A percentile compares a stretch with the other conserved stretches of the same genome.
Evolutionary conservation across 192 early-diverging fungal species (phyloP).

Genomic region (Coemansia sp.): DNA sequence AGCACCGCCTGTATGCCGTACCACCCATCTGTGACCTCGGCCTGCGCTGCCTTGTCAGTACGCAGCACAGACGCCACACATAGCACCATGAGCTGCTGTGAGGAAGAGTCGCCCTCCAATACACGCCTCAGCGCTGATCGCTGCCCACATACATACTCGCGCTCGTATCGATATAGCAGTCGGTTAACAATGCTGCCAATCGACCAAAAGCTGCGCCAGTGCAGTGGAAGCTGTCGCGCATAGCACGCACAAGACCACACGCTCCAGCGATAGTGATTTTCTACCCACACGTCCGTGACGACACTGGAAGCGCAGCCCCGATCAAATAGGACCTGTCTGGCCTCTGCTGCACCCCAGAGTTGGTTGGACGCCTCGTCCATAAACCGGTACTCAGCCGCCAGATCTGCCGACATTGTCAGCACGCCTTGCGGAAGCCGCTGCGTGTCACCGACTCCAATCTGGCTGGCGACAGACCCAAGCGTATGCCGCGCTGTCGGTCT

Average conservation of each 20-base stretch:
- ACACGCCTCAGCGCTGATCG: slow-evolving; percentile 38
- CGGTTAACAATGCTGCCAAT: slow-evolving; percentile 19
- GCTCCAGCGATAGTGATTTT: slow-evolving; percentile 50
- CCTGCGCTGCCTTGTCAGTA: not conserved
- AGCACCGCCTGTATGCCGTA: slow-evolving; percentile 27
- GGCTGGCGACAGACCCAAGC: slow-evolving; percentile 10
- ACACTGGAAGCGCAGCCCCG: slow-evolving; percentile 26
- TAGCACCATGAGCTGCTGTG: slow-evolving; percentile 48
- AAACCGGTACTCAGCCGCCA: slow-evolving; percentile 20
- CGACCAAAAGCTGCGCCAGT: slow-evolving; percentile 36
- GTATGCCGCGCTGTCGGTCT: not conserved
- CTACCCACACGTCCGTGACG: slow-evolving; percentile 29
- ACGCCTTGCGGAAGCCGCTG: slow-evolving; percentile 21
- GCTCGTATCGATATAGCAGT: slow-evolving; percentile 34
- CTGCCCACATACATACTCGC: slow-evolving; percentile 36
- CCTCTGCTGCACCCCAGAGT: slow-evolving; percentile 43
- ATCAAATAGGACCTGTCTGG: slow-evolving; percentile 22
- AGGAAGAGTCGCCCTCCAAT: slow-evolving; percentile 35
- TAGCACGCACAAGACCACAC: slow-evolving; percentile 44
- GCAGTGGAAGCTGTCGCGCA: slow-evolving; percentile 36
- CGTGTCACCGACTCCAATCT: slow-evolving; percentile 1
- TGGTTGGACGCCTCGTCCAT: not conserved
- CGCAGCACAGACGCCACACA: slow-evolving; percentile 23
- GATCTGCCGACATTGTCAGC: slow-evolving; percentile 23
- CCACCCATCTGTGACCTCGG: slow-evolving; percentile 55